Percentiles rank a stretch among this genome's conserved stretches.
Evolutionary conservation across 2,329 filamentous ascomycete species (phyloP).

Genomic region (Diaporthe sp.): DNA sequence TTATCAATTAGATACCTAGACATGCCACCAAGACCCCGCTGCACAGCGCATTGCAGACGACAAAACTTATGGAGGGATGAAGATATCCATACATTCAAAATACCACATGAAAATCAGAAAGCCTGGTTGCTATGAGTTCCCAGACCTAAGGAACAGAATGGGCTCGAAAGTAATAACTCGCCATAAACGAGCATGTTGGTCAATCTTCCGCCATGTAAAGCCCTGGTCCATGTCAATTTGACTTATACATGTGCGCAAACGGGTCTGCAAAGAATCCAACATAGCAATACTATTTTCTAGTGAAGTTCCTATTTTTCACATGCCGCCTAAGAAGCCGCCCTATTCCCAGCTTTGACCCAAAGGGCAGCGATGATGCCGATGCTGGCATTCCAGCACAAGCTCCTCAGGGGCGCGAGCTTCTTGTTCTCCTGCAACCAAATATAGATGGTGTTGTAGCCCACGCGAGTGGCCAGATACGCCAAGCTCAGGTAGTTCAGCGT

Average conservation of each 20-base stretch:
- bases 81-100: neutral
- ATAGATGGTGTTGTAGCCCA: constrained; percentile 58
- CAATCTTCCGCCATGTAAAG: no score
- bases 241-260: no score
- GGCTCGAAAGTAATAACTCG: no score
- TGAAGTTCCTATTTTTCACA: neutral
- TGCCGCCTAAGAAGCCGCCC: constrained; percentile 38
- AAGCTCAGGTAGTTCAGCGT: constrained; percentile 55
- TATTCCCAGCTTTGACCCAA: constrained; percentile 57
- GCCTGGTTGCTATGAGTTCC: no score
- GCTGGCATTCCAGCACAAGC: constrained; percentile 53
- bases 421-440: constrained; percentile 57
- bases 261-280: no score
- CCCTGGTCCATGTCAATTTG: no score
- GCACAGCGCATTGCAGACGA: neutral
- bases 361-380: constrained; percentile 51
- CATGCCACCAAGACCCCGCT: neutral
- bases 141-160: no score
- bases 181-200: no score
- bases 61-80: neutral
- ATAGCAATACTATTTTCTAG: no score
- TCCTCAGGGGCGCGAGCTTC: constrained; percentile 52
- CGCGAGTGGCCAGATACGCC: constrained; percentile 55
- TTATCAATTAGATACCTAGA: neutral
- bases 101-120: neutral